These are phyloP conservation scores for Leccinum uliginosum DNA, from an alignment of 768 basidiomycete species.

Conservation along the genomic window DNA sequence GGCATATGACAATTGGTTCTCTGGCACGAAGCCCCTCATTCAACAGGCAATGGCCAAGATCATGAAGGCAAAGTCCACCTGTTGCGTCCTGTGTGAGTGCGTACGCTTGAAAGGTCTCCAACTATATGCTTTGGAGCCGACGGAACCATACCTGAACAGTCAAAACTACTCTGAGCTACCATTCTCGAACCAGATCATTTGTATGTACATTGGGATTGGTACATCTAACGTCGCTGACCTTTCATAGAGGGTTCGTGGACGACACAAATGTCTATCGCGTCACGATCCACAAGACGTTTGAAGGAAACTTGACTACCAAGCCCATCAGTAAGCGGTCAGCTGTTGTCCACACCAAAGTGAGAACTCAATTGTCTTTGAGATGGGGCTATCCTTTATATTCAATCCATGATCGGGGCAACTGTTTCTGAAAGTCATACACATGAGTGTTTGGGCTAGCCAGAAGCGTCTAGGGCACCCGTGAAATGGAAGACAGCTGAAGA, in stretches of 20 bases:
- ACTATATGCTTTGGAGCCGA: slow-evolving; percentile 97
- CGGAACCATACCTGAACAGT: slow-evolving; percentile 98
- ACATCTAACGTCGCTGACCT: slow-evolving; percentile 4
- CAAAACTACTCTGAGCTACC: slow-evolving; percentile 96
- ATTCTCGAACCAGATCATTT: slow-evolving; percentile 98
- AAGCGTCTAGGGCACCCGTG: slow-evolving; percentile 99
- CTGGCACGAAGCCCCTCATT: slow-evolving; percentile 94
- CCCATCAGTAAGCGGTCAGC: slow-evolving; percentile 70
- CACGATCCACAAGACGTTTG: slow-evolving; percentile 99
- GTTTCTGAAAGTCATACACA: slow-evolving; percentile 99
- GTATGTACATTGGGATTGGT: slow-evolving; percentile 34
- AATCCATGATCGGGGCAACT: slow-evolving; percentile 98
- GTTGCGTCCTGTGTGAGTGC: slow-evolving; percentile 95
- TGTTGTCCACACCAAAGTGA: not conserved
- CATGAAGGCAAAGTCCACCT: slow-evolving; percentile 99
- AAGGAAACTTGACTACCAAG: slow-evolving; percentile 78
- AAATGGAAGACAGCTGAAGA: slow-evolving; percentile 99
- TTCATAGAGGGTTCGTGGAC: slow-evolving; percentile 87
- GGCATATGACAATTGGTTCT: slow-evolving; percentile 99
- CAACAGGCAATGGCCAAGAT: slow-evolving; percentile 99
- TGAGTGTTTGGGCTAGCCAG: slow-evolving; percentile 99
- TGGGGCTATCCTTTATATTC: slow-evolving; percentile 97
- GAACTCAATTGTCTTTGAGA: slow-evolving; percentile 38
- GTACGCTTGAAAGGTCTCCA: slow-evolving; percentile 98
- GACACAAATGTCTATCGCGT: slow-evolving; percentile 99